These are phyloP conservation scores for Oenanthe sinensis DNA, from an alignment of 129 eudicot genomes.

Conservation along the genomic window DNA sequence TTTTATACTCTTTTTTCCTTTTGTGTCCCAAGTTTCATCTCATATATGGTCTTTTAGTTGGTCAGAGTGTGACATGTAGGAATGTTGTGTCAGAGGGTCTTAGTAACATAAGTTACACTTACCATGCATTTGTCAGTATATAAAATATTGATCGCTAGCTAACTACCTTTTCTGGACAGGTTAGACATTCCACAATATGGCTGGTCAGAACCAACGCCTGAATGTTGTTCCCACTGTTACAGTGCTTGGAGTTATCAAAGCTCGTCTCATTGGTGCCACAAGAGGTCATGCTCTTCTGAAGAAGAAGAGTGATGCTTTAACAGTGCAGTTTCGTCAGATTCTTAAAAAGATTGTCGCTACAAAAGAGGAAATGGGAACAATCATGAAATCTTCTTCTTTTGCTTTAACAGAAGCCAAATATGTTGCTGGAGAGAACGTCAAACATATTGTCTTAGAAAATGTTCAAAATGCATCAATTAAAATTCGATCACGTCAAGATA, in stretches of 20 bases:
- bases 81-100: no score
- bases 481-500: constrained; percentile 68
- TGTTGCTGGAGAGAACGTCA: constrained; percentile 89
- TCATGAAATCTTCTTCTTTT: constrained; percentile 74
- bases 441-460: constrained; percentile 63
- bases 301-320: constrained; percentile 91
- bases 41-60: background rate
- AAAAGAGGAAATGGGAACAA: constrained; percentile 85
- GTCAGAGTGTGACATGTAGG: background rate
- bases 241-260: constrained; percentile 74
- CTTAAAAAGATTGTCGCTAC: constrained; percentile 71
- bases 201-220: constrained; percentile 81
- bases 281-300: constrained; percentile 94
- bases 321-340: constrained; percentile 82
- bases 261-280: constrained; percentile 90
- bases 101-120: background rate
- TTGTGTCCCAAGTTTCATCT: no score
- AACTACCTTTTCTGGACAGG: constrained; percentile 24
- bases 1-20: no score
- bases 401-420: constrained; percentile 86
- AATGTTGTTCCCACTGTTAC: constrained; percentile 92
- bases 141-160: background rate
- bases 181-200: constrained; percentile 43
- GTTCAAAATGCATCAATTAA: constrained; percentile 66
- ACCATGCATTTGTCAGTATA: background rate